phyloP scores from a whole-genome alignment of 2,329 filamentous ascomycete genomes.

The Cryphonectria nitschkei region DNA sequence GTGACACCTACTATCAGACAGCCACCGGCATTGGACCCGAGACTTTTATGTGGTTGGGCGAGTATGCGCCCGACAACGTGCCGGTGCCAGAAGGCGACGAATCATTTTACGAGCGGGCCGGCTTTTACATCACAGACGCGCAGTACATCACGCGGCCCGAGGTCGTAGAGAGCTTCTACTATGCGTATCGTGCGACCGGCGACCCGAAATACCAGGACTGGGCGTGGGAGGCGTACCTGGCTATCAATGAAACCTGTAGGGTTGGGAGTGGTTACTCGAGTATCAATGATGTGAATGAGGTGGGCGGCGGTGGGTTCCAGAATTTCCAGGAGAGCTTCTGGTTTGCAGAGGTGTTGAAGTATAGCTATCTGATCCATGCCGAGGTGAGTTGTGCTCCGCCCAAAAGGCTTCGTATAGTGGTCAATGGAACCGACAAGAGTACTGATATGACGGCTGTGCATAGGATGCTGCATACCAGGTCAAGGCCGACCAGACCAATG shows the following conservation, averaged over 20 bases:
- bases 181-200: slow-evolving; percentile 80
- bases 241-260: slow-evolving; percentile 66
- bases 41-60: slow-evolving; percentile 64
- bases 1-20: slow-evolving; percentile 71
- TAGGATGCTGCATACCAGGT: slow-evolving; percentile 59
- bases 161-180: slow-evolving; percentile 84
- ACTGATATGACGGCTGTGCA: slow-evolving; percentile 25
- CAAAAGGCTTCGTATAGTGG: slow-evolving; percentile 9
- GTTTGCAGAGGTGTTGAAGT: slow-evolving; percentile 88
- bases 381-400: slow-evolving; percentile 36
- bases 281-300: slow-evolving; percentile 67
- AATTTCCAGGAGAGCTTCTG: slow-evolving; percentile 87
- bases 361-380: slow-evolving; percentile 73
- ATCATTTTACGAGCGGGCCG: slow-evolving; percentile 66
- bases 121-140: slow-evolving; percentile 70
- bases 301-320: slow-evolving; percentile 60
- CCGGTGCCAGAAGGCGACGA: slow-evolving; percentile 49
- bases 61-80: slow-evolving; percentile 38
- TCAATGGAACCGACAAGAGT: background rate
- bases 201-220: slow-evolving; percentile 78
- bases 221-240: slow-evolving; percentile 78
- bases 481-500: slow-evolving; percentile 47
- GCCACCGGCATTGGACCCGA: slow-evolving; percentile 79
- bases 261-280: slow-evolving; percentile 69
- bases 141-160: slow-evolving; percentile 76